Evolutionary conservation across 2,329 filamentous ascomycete species (phyloP), one percentile per base, ranked within the genome.

Genomic region (Botryosphaeria dothidea): DNA sequence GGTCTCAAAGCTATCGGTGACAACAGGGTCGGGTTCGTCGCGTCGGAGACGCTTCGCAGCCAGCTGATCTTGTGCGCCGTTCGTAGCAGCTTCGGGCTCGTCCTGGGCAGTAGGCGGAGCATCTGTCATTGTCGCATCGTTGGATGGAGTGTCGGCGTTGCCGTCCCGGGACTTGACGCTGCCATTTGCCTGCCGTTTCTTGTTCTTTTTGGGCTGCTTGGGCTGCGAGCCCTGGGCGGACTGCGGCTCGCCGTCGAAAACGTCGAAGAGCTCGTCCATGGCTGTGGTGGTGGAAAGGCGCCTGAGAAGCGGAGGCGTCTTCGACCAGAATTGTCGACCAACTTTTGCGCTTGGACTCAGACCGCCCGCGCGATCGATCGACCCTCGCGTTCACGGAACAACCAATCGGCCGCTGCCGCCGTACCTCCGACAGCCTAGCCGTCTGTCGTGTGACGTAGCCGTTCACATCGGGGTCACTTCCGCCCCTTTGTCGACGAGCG

Each of bases 1-100:
- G 13, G 95, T 98, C 81, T 98, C 89, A 77, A 99, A 99, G 13
- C 90, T 88, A 80, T 99, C 95, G 21, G 94, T 93, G 71, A 98
- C 86, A 52, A 98, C 89, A 4, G 94, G 92, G 67, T 90, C 90
- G 9, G 87, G 86, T 71, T 90, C 90, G 68, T 88, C 84, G 70
- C 81, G 82, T 70, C 88, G 86, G 74, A 87, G 83, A 69, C 90
- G 87, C 78, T 92, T 92, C 66, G 75, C 79, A 52, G 87, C 81
- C 64, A 84, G 82, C 3, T 60, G 41, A n/a, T 45, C 38, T 3
- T 46, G 23, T 6, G 56, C 41, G n/a, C 27, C 41, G n/a, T n/a
- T n/a, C 48, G 80, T 81, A 45, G 66, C 66, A 75, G 73, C 67
- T 77, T 80, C 60, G 21, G 71, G 68, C 51, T 77, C 66, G 19